Conservation (phyloP, 2,329 filamentous ascomycete species). For the Aspergillus tubingensis region DNA sequence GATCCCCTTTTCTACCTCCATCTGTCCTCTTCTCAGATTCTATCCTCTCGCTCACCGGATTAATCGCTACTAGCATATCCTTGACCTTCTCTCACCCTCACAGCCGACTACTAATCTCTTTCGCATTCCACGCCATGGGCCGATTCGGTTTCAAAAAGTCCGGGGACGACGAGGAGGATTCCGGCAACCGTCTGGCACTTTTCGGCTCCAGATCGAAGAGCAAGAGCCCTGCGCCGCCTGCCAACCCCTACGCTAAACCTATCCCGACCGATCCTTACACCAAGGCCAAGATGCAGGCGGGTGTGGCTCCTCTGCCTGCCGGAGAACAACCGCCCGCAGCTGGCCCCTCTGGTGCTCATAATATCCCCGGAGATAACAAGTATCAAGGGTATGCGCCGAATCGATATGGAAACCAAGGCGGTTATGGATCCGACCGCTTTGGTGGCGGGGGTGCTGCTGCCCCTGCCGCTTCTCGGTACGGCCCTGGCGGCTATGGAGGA, state of each 20-base stretch:
- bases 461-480: conserved; percentile 47
- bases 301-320: conserved; percentile 40
- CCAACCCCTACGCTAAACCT: conserved; percentile 60
- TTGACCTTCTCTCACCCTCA: conserved; percentile 6
- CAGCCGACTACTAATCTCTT: not conserved
- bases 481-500: conserved; percentile 58
- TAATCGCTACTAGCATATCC: not conserved
- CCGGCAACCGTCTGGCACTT: conserved; percentile 56
- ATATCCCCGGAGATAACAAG: conserved; percentile 38
- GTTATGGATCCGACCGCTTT: conserved; percentile 57
- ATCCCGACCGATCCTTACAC: conserved; percentile 58
- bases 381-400: conserved; percentile 51
- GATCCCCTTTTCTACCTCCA: conserved; percentile 10
- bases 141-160: conserved; percentile 54
- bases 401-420: conserved; percentile 54
- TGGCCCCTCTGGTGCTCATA: conserved; percentile 27
- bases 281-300: conserved; percentile 48
- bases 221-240: conserved; percentile 53
- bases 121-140: conserved; percentile 27
- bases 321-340: conserved; percentile 32
- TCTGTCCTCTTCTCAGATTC: conserved; percentile 13
- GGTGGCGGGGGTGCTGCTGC: conserved; percentile 49
- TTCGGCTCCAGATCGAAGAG: conserved; percentile 60
- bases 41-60: not conserved
- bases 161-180: conserved; percentile 51